phyloP scores from a whole-genome alignment of 352 stramenopile genomes.

The Globisporangium paroecandrum region DNA sequence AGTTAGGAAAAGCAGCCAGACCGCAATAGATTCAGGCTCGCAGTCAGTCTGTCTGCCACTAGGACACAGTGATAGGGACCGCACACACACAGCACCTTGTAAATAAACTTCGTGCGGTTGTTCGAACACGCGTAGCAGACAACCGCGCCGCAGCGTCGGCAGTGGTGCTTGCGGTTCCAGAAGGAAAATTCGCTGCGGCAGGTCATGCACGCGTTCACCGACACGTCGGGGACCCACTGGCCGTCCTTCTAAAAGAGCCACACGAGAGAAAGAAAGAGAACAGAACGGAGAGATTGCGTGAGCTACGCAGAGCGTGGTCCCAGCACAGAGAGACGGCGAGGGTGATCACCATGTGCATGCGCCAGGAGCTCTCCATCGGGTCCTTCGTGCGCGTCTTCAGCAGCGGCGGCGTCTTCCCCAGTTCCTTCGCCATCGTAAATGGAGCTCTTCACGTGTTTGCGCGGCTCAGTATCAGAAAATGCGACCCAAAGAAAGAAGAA shows the following conservation, averaged over 20 bases:
- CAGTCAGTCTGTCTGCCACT: background rate
- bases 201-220: constrained; percentile 75
- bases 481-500: background rate
- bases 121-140: constrained; percentile 79
- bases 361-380: constrained; percentile 83
- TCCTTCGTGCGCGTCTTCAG: constrained; percentile 78
- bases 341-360: constrained; percentile 70
- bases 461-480: constrained; percentile 8
- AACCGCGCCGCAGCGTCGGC: constrained; percentile 78
- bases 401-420: constrained; percentile 37
- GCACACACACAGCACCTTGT: constrained; percentile 44
- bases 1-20: background rate
- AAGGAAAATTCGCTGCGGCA: constrained; percentile 83
- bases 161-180: constrained; percentile 87
- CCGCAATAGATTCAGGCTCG: background rate
- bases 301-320: background rate
- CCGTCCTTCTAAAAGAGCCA: constrained; percentile 51
- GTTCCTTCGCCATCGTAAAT: constrained; percentile 14
- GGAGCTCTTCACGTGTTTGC: constrained; percentile 6
- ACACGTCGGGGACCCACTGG: constrained; percentile 83
- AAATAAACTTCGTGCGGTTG: constrained; percentile 81
- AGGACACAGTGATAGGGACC: background rate
- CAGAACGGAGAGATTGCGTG: background rate
- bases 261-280: background rate
- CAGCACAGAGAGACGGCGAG: background rate